These are phyloP conservation scores for Ceratocystiopsis minuta DNA, from an alignment of 2,329 filamentous ascomycete genomes.

Conservation along the genomic window DNA sequence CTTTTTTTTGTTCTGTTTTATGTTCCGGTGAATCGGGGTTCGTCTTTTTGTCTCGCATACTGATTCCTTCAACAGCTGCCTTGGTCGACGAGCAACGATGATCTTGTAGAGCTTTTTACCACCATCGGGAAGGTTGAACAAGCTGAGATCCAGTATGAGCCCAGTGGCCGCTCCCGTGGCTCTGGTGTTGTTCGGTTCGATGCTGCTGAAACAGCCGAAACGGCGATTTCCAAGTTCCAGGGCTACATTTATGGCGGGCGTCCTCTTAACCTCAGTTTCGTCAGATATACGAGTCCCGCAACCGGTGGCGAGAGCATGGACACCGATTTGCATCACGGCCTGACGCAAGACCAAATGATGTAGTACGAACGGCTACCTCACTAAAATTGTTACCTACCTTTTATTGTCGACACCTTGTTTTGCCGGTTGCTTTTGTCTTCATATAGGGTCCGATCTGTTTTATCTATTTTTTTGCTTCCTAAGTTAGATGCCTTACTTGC, in stretches of 20 bases:
- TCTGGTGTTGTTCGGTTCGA: conserved; percentile 96
- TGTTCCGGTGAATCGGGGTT: too few species aligned
- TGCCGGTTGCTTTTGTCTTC: not conserved
- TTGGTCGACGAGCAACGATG: conserved; percentile 98
- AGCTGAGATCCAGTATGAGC: conserved; percentile 98
- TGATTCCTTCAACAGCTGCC: conserved; percentile 45
- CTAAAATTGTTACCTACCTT: not conserved
- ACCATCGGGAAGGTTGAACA: conserved; percentile 97
- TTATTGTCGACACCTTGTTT: too few species aligned
- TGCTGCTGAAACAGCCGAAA: conserved; percentile 65
- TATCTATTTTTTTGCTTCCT: too few species aligned
- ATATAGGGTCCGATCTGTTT: too few species aligned
- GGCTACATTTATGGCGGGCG: conserved; percentile 94
- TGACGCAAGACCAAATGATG: conserved; percentile 99
- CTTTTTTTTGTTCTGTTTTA: not conserved
- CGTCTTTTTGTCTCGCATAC: conserved; percentile 8
- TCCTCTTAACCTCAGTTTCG: conserved; percentile 79
- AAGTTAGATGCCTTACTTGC: too few species aligned
- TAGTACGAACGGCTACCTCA: conserved; percentile 21
- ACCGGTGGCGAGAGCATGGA: conserved; percentile 61
- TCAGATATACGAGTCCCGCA: conserved; percentile 66
- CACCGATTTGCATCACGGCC: conserved; percentile 50
- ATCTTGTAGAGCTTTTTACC: conserved; percentile 87
- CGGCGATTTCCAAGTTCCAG: conserved; percentile 90
- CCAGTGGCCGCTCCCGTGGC: conserved; percentile 84